Conservation (phyloP, 306 rosid genomes). For the Neltuma alba region DNA sequence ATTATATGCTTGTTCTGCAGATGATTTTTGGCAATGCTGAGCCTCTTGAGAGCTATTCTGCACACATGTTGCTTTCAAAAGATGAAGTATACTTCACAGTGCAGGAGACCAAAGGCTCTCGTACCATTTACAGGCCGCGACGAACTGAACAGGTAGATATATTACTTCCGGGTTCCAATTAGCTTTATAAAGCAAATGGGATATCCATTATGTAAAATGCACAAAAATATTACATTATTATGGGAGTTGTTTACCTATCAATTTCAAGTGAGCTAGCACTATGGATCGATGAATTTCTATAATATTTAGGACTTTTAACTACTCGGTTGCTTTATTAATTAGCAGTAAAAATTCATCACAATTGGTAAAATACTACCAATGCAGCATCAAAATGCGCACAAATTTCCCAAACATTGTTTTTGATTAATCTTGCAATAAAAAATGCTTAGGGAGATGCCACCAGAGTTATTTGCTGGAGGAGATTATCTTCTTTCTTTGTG, state of each 20-base stretch:
- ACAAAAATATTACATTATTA: slow-evolving; percentile 17
- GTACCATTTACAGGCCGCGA: slow-evolving; percentile 82
- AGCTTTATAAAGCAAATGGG: slow-evolving; percentile 5
- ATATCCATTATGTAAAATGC: not conserved
- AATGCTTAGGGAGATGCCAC: slow-evolving; percentile 20
- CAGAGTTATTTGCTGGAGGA: slow-evolving; percentile 13
- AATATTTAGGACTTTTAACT: not conserved
- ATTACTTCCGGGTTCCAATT: slow-evolving; percentile 28
- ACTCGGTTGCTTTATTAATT: slow-evolving; percentile 14
- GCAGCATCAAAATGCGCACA: not conserved
- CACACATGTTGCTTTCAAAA: slow-evolving; percentile 83
- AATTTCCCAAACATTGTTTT: slow-evolving; percentile 20
- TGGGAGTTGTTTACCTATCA: slow-evolving; percentile 5
- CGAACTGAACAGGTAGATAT: slow-evolving; percentile 71
- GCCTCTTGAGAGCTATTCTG: slow-evolving; percentile 91
- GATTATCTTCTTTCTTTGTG: slow-evolving; percentile 20
- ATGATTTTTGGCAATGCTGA: slow-evolving; percentile 83
- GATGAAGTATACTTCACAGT: slow-evolving; percentile 89
- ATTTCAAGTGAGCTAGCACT: slow-evolving; percentile 27
- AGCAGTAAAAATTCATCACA: slow-evolving; percentile 9
- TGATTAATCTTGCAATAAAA: not conserved
- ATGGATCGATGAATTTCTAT: slow-evolving; percentile 2
- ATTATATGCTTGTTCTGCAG: slow-evolving; percentile 57
- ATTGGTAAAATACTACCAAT: slow-evolving; percentile 18
- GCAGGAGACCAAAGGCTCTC: slow-evolving; percentile 75